Conservation (phyloP, 2,329 filamentous ascomycete genomes). For the Waltergamsia citrina region DNA sequence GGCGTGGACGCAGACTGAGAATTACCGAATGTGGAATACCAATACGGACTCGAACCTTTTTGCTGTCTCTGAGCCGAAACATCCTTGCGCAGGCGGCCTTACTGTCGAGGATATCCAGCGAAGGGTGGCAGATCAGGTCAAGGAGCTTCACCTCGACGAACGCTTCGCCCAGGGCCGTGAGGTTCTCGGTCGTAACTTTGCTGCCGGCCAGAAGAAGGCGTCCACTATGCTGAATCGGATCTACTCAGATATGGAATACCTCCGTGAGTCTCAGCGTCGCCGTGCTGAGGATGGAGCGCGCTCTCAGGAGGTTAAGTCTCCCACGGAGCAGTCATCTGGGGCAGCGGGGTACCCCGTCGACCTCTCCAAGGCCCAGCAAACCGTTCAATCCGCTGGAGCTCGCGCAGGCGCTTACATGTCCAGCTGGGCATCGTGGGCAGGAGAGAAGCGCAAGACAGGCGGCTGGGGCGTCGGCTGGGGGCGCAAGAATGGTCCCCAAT, state of each 20-base stretch:
- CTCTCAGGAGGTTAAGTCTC: conserved; percentile 4
- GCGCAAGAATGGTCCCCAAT: conserved; percentile 16
- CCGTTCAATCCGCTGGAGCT: conserved; percentile 37
- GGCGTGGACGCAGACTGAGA: conserved; percentile 81
- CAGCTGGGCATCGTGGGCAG: conserved; percentile 61
- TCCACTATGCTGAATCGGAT: conserved; percentile 79
- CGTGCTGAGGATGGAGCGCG: conserved; percentile 27
- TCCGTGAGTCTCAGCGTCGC: conserved; percentile 34
- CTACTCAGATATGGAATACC: conserved; percentile 77
- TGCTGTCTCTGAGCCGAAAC: conserved; percentile 84
- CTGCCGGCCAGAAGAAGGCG: conserved; percentile 79
- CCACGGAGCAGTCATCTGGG: conserved; percentile 14
- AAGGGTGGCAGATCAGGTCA: conserved; percentile 80
- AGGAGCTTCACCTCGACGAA: conserved; percentile 89
- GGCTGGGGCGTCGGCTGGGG: conserved; percentile 33
- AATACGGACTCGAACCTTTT: conserved; percentile 82
- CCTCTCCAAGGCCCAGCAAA: conserved; percentile 32
- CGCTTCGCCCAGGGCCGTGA: conserved; percentile 76
- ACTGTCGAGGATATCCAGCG: conserved; percentile 93
- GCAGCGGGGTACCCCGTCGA: conserved; percentile 15
- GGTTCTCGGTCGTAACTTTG: conserved; percentile 79
- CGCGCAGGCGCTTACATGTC: conserved; percentile 57
- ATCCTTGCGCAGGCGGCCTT: conserved; percentile 86
- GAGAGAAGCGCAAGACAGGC: conserved; percentile 61
- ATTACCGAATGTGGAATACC: conserved; percentile 80